Conservation (phyloP, 805 yeast species). For the Wickerhamiella vanderwaltii region DNA sequence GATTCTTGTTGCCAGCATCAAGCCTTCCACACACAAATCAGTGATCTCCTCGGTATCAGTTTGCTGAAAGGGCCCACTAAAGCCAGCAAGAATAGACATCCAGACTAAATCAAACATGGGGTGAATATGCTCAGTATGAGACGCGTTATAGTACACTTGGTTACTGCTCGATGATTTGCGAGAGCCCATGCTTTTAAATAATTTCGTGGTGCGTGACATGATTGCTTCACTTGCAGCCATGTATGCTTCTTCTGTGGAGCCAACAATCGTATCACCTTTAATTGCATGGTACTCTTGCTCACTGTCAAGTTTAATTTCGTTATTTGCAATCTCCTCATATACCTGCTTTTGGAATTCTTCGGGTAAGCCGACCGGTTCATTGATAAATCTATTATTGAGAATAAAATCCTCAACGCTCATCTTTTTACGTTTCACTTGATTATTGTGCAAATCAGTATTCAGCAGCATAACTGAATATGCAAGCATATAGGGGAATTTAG, state of each 20-base stretch:
- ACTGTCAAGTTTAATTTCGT: constrained; percentile 83
- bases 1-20: constrained; percentile 67
- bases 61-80: constrained; percentile 88
- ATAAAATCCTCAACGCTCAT: constrained; percentile 85
- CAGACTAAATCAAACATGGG: constrained; percentile 89
- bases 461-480: constrained; percentile 87
- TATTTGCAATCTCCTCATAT: constrained; percentile 61
- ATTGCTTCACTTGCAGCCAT: constrained; percentile 86
- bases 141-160: constrained; percentile 61
- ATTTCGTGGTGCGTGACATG: constrained; percentile 75
- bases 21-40: constrained; percentile 64
- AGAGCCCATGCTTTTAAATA: constrained; percentile 45
- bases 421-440: constrained; percentile 62
- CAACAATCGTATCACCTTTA: constrained; percentile 49
- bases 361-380: constrained; percentile 78
- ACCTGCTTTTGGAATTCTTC: constrained; percentile 55
- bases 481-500: constrained; percentile 85
- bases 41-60: constrained; percentile 59
- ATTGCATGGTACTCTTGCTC: constrained; percentile 89
- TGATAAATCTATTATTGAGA: constrained; percentile 80
- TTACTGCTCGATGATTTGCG: constrained; percentile 31
- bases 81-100: constrained; percentile 94
- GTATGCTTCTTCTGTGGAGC: constrained; percentile 63
- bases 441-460: constrained; percentile 88
- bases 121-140: constrained; percentile 78